Base-by-base conservation (phyloP, 2,329 filamentous ascomycete species). In the Cladorrhinum sp. region DNA sequence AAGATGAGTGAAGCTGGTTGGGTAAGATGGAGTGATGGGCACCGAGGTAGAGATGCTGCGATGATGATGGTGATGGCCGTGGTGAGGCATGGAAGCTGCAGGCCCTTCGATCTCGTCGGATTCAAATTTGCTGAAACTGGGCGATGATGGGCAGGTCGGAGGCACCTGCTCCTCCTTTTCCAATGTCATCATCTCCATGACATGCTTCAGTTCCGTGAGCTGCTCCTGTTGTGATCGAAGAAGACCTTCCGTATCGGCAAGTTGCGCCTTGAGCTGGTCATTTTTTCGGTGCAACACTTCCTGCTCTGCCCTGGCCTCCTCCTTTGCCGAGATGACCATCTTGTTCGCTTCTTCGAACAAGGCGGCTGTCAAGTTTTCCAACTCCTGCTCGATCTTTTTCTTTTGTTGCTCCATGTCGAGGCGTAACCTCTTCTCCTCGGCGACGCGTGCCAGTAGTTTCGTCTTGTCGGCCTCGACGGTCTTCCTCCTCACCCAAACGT, bases 291-390 rank as follows among this genome's bases (percentile, higher is more conserved):
- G 87, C 48, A 93, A 79, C 3, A 84, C 82, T 66, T 97, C 92
- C 39, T 92, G 89, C 68, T 97, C 92, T 65, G 85, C 87, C 63
- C 92, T 87, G 8, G 95, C 92, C 64, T 96, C 91, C 73, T 93
- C 92, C 71, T 96, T 91, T 39, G 94, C 94, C 16, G 86, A 87
- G 46, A 94, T 91, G 57, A 99, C 95, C 94, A 99, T 98, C 81
- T 90, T 93, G 77, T 99, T 98, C 55, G 95, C 95, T 79, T 99
- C 94, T 72, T 98, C 92, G 65, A 99, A 99, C n/a, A 99, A 82
- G 26, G 92, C 92, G 1, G 92, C 87, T 0, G 95, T 98, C 65
- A 99, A 76, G 57, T 86, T 91, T 76, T 98, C 95, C 51, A 99
- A 79, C 75, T 99, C 95, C 67, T 90, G 87, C 73, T 99, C 95